Conservation (phyloP, 495 filamentous ascomycete species). For the Neurospora sublineolata region DNA sequence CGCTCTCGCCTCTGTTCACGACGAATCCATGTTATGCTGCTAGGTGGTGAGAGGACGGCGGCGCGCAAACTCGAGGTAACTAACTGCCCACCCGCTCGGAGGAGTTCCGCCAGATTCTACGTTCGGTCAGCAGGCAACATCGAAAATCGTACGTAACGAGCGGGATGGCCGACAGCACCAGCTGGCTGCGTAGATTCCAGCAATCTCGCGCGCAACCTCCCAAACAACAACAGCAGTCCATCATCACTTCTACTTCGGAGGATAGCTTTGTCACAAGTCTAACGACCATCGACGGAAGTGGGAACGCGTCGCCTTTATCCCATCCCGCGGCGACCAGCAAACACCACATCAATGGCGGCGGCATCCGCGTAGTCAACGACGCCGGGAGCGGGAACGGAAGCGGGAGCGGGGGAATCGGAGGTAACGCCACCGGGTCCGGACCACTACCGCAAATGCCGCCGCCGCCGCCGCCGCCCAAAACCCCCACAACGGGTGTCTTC, state of each 20-base stretch:
- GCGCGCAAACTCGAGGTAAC: not conserved
- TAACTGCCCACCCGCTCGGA: not conserved
- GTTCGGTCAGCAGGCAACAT: not conserved
- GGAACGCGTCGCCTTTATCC: not conserved
- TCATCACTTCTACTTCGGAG: not conserved
- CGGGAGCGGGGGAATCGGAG: not conserved
- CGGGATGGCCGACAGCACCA: constrained; percentile 20
- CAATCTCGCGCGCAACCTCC: constrained; percentile 9
- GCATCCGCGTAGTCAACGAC: not conserved
- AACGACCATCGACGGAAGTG: not conserved
- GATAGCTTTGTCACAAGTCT: not conserved
- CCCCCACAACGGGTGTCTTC: not conserved
- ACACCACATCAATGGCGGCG: not conserved
- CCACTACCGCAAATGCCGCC: not conserved
- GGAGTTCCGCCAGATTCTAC: not conserved
- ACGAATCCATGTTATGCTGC: not conserved
- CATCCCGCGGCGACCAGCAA: not conserved
- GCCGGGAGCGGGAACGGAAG: not conserved
- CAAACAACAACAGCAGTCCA: not conserved
- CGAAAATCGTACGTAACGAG: not conserved
- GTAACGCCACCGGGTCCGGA: not conserved
- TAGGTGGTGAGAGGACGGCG: not conserved
- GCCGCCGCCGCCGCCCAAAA: not conserved
- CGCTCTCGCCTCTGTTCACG: not conserved
- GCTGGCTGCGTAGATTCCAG: constrained; percentile 18